Conservation (phyloP, 2,329 filamentous ascomycete species). For the Arachnopeziza araneosa region DNA sequence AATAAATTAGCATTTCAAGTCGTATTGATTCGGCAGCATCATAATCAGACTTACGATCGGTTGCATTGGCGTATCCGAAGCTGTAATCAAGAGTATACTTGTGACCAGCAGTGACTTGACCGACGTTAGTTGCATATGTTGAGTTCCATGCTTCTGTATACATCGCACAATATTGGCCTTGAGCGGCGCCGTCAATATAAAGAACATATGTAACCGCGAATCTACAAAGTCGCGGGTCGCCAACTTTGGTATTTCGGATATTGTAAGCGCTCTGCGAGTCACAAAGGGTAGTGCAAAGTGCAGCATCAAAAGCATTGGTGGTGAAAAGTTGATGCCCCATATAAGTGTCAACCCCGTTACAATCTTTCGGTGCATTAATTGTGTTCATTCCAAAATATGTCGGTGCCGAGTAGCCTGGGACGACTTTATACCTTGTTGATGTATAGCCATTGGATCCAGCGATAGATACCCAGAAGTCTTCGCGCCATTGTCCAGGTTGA, state of each 20-base stretch:
- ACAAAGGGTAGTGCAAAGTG: background rate
- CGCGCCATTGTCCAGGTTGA: constrained; percentile 30
- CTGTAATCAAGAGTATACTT: background rate
- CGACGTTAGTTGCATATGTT: background rate
- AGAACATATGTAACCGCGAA: background rate
- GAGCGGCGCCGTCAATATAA: background rate
- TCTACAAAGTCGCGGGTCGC: background rate
- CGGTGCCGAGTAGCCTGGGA: background rate
- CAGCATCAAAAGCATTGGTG: background rate
- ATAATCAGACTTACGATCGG: background rate
- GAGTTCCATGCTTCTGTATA: background rate
- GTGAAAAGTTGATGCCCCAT: background rate
- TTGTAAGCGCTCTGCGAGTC: background rate
- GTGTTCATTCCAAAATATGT: background rate
- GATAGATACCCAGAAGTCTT: constrained; percentile 35
- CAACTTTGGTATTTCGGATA: background rate
- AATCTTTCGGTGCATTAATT: background rate
- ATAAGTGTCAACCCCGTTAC: background rate
- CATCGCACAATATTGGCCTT: background rate
- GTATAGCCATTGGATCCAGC: constrained; percentile 38
- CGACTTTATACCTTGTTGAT: background rate
- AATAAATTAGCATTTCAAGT: background rate
- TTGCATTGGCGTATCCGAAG: background rate
- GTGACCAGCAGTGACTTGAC: background rate
- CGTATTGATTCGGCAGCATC: background rate